Evolutionary conservation across 768 basidiomycete genomes (phyloP), one percentile per base, ranked within the genome.

Genomic region (Galerina marginata): DNA sequence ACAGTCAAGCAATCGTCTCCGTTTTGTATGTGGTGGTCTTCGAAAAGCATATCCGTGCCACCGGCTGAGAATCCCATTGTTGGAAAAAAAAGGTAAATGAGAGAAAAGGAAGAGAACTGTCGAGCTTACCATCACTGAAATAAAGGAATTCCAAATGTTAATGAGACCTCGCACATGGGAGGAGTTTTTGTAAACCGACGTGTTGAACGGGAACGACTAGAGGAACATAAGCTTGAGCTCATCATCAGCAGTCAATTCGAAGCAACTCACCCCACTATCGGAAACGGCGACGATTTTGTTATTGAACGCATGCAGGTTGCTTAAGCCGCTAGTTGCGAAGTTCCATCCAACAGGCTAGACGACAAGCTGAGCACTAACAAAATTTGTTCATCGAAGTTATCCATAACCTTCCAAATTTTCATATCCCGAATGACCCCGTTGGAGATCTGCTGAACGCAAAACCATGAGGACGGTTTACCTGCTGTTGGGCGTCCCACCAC

Each of bases 1-100:
- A 87, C 83, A 2, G 86, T 83, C 20, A 88, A 66, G 51, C 86
- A 88, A 66, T 88, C 86, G 56, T 88, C 86, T 3, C 86, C 86
- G 56, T 87, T 88, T 52, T 79, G 74, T 43, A 89, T 74, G 60
- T 80, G 68, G 56, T 87, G 87, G 66, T 83, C 75, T 65, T 87
- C 86, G 61, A 88, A 85, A 2, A 87, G 72, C 63, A 87, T 68
- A 65, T 87, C 79, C 3, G 77, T 80, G 12, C 87, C 87, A 12
- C 80, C 81, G 9, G 85, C 84, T 42, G 82, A 84, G 72, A 88
- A 84, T 3, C 81, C 82, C 76, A 12, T 29, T 6, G n/a, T 10
- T 6, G 26, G 29, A 29, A 29, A 39, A 29, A 46, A 14, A 26
- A 1, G 20, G 20, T 49, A 38, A 37, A n/a, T 6, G 42, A 20